Evolutionary conservation across 2,329 filamentous ascomycete genomes (phyloP), one percentile per base, ranked within the genome.

Genomic region (Colletotrichum navitas): DNA sequence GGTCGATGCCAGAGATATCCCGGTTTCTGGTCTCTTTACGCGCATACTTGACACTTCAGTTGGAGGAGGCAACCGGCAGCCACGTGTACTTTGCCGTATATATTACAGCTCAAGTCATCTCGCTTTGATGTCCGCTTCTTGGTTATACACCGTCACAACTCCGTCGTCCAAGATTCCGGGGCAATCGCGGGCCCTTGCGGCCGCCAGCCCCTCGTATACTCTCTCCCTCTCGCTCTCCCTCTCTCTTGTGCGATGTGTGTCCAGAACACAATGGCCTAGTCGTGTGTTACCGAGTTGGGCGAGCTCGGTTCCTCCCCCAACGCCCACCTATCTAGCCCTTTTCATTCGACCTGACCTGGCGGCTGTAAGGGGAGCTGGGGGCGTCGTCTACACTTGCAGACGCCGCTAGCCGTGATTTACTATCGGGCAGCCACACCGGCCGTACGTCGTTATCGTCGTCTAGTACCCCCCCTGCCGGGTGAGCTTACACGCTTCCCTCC

Each of bases 151-250:
- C 21, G 26, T 43, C 32, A 47, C 26, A 26, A 18, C 16, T 56
- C 26, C n/a, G 39, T 61, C 45, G 29, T 32, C 32, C 47, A 52
- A 55, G 55, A 34, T 26, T 49, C 8, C 29, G 21, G n/a, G 43
- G 43, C 43, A 24, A 47, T 1, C 43, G 29, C 67, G 55, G 55
- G 55, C 34, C 55, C 67, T 67, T 62, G 41, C 68, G 36, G 51
- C 45, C 34, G 56, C 36, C 39, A 62, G 29, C 51, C 41, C 51
- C 5, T 41, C 49, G 49, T 54, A 43, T 5, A 16, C 52, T 10
- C 16, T 29, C 29, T 29, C 29, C 4, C 29, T 29, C 29, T 29
- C 29, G 2, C 29, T 29, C 29, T 29, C 29, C 4, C 29, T 29
- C 29, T 29, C 29, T 29, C 29, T 29, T 29, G 29, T 5, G 56